These are phyloP conservation scores for Helianthus tuberosus DNA, from an alignment of 129 eudicot genomes.

Conservation along the genomic window DNA sequence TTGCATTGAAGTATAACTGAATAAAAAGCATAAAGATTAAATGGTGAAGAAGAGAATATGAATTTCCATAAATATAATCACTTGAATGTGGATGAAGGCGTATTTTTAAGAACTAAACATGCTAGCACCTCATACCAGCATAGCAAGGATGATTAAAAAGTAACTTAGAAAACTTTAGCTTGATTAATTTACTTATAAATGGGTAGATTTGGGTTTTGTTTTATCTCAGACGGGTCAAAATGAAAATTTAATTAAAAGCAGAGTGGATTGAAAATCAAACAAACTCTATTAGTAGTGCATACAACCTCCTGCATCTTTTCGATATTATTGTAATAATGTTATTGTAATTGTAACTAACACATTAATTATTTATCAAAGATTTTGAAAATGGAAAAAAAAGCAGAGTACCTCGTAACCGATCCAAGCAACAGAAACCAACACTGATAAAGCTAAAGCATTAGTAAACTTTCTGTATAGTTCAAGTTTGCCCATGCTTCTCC, in stretches of 20 bases:
- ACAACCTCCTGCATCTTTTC: not conserved
- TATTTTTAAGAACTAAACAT: slow-evolving; percentile 1
- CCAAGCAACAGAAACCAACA: slow-evolving; percentile 93
- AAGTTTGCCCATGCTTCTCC: slow-evolving; percentile 85
- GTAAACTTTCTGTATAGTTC: slow-evolving; percentile 89
- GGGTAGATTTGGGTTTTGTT: not conserved
- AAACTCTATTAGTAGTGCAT: not conserved
- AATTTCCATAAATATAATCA: slow-evolving; percentile 9
- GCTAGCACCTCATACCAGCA: not conserved
- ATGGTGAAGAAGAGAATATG: not conserved
- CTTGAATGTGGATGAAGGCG: slow-evolving; percentile 14
- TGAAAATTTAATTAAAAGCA: not conserved
- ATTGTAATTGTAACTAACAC: not conserved
- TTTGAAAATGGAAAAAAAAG: not conserved
- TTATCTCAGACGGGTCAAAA: slow-evolving; percentile 3
- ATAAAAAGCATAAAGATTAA: slow-evolving; percentile 4
- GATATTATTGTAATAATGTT: not conserved
- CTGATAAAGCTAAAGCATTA: slow-evolving; percentile 78
- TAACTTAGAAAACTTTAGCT: slow-evolving; percentile 3
- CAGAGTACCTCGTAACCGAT: slow-evolving; percentile 85
- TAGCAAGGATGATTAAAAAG: not conserved
- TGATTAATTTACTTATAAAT: not conserved
- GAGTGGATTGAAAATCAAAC: not conserved
- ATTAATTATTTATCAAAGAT: not conserved
- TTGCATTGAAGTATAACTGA: slow-evolving; percentile 88